Evolutionary conservation across 2,329 filamentous ascomycete species (phyloP).

Genomic region (Neoscytalidium dimidiatum): DNA sequence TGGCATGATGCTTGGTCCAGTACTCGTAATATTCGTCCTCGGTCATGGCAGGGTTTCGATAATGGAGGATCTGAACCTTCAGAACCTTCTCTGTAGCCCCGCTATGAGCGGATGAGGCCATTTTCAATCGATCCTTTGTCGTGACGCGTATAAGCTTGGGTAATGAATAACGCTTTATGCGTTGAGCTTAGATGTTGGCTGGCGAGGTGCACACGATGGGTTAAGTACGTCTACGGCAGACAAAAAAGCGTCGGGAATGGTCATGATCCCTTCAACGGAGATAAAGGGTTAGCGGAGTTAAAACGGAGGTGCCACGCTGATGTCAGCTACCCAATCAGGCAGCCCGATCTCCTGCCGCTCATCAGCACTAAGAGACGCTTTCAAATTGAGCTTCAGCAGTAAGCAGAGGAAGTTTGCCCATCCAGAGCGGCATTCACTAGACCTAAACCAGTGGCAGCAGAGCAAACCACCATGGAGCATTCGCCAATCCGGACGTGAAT

Average conservation of each 20-base stretch:
- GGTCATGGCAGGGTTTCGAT: background rate
- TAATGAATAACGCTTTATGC: background rate
- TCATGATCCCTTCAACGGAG: background rate
- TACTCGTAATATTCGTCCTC: background rate
- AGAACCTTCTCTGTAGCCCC: background rate
- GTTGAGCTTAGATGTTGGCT: background rate
- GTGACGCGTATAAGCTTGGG: background rate
- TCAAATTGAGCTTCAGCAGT: background rate
- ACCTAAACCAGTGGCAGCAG: too few species aligned
- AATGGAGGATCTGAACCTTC: background rate
- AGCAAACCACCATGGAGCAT: too few species aligned
- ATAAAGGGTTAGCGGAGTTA: background rate
- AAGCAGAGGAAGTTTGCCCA: background rate
- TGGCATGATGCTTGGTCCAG: background rate
- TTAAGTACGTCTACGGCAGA: too few species aligned
- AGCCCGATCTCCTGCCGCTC: too few species aligned
- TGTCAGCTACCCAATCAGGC: background rate
- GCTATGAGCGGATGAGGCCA: background rate
- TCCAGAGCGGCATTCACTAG: background rate
- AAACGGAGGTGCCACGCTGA: background rate
- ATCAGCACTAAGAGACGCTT: too few species aligned
- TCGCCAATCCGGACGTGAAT: too few species aligned
- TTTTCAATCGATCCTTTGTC: too few species aligned
- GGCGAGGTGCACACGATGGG: background rate
- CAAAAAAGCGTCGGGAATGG: too few species aligned